Evolutionary conservation across 257 asterid species (phyloP), one percentile per base, ranked within the genome.

Genomic region (Solanum chilense): DNA sequence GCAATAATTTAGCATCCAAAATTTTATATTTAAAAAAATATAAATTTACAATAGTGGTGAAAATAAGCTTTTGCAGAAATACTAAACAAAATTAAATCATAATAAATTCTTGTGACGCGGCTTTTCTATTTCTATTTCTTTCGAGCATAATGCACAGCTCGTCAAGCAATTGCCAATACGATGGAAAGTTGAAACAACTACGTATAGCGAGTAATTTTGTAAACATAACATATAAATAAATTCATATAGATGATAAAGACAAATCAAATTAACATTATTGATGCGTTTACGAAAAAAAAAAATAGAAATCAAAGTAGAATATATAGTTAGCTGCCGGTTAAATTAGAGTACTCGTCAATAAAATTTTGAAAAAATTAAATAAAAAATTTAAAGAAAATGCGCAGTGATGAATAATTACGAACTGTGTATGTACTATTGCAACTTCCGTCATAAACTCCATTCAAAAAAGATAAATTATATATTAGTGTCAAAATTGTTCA

Each of bases 41-140:
- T 52, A 52, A 7, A 58, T 20, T 58, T 18, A 58, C 6, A 60
- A 60, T 10, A 23, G 0, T 62, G 2, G 0, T 23, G 3, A 3
- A 60, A 60, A 62, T 0, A 37, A 37, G 39, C 7, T 37, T 37
- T 47, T 14, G 56, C 7, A 47, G 14, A 13, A 47, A 12, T 13
- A 0, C 7, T 12, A 0, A 5, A 47, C 5, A 47, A 47, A 5
- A 5, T 14, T 39, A 39, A 37, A 39, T 7, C 6, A 47, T 1
- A 14, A 47, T 62, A 62, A 16, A 62, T 62, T 1, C 1, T 0
- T 23, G 3, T 2, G 14, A 4, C 4, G 12, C 0, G 7, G 2
- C 14, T 23, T 23, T 0, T 74, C 52, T 74, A 37, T 11, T 21
- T 74, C 20, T 37, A 12, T 0, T 74, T 74, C 52, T 74, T 39